Conservation (phyloP, 1,284 basidiomycete genomes). For the Phellinidium pouzarii region DNA sequence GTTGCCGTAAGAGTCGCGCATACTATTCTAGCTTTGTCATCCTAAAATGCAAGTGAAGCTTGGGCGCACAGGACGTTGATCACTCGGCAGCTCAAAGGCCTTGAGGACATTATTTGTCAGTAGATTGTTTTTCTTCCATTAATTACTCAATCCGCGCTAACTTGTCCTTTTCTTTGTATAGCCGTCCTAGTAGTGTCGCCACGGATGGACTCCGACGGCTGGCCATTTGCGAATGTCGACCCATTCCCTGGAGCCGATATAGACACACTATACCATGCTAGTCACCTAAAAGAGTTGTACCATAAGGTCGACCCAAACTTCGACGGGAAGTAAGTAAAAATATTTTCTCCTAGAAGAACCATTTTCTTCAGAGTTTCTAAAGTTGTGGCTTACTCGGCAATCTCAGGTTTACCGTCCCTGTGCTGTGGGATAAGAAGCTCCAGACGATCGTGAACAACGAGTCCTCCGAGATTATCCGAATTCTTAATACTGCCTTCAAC, state of each 20-base stretch:
- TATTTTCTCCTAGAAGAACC: neutral
- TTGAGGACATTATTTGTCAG: constrained; percentile 79
- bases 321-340: constrained; percentile 45
- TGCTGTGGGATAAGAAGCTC: constrained; percentile 90
- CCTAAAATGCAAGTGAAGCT: constrained; percentile 36
- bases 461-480: constrained; percentile 88
- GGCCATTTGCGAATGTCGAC: constrained; percentile 78
- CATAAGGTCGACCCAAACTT: constrained; percentile 70
- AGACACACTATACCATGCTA: constrained; percentile 64
- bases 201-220: constrained; percentile 75
- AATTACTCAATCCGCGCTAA: too few relatives aligned
- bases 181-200: constrained; percentile 82
- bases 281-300: constrained; percentile 85
- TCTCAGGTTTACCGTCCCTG: constrained; percentile 76
- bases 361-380: neutral
- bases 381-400: neutral
- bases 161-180: constrained; percentile 25
- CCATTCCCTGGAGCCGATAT: constrained; percentile 63
- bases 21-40: neutral
- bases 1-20: constrained; percentile 52
- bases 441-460: constrained; percentile 94
- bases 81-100: constrained; percentile 83
- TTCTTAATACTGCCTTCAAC: constrained; percentile 84
- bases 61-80: constrained; percentile 95
- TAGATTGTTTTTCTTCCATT: constrained; percentile 8